Conservation (phyloP, 2,329 filamentous ascomycete genomes). For the Westerdykella aurantiaca region DNA sequence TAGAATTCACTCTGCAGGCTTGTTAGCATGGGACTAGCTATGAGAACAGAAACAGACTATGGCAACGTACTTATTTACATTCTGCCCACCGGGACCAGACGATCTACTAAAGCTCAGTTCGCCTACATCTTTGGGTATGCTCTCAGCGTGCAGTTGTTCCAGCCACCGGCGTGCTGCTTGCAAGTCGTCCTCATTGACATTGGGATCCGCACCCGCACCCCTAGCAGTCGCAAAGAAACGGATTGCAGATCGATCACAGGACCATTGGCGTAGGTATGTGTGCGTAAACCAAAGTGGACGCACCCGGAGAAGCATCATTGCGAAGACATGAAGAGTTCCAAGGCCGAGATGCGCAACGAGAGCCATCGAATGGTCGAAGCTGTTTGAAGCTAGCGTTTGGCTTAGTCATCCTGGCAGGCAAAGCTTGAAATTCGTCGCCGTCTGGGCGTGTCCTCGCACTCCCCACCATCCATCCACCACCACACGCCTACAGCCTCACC, state of each 20-base stretch:
- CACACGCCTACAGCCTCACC: constrained; percentile 1
- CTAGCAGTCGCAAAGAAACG: not conserved
- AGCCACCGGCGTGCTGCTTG: constrained; percentile 53
- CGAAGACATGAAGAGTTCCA: not conserved
- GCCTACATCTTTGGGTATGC: constrained; percentile 52
- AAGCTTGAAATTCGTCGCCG: not conserved
- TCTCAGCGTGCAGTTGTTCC: constrained; percentile 46
- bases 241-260: not conserved
- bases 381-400: not conserved
- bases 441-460: not conserved
- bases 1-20: constrained; percentile 55
- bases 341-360: not conserved
- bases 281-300: not conserved
- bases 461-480: not conserved
- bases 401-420: not conserved
- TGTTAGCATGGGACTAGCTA: not conserved
- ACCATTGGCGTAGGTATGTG: not conserved
- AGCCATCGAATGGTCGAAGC: not conserved
- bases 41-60: constrained; percentile 26
- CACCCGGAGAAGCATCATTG: not conserved
- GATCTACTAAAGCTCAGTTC: constrained; percentile 59
- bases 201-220: not conserved
- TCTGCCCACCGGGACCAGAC: constrained; percentile 61
- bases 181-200: constrained; percentile 25
- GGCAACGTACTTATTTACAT: constrained; percentile 58